Base-by-base conservation (phyloP, 257 asterid species). In the Fraxinus anomala region DNA sequence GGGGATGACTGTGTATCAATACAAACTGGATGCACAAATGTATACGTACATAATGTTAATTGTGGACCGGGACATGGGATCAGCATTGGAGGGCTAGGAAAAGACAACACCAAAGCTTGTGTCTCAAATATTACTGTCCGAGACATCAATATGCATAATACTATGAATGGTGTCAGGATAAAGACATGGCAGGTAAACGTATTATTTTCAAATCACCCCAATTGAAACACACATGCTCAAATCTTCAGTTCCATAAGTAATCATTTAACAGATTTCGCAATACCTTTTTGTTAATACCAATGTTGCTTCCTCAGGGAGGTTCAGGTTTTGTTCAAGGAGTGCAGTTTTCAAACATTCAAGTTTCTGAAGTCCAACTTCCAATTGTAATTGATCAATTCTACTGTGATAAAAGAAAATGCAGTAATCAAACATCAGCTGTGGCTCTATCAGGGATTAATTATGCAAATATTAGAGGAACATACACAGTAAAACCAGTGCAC, bases 401-500 rank as follows among this genome's bases (percentile, higher is more conserved):
- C 80, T 96, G 99, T 75, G 99, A 96, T 83, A 89, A 91, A 73
- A 56, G 80, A 0, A 74, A 26, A 2, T 96, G 99, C 92, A 83
- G 59, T 91, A 96, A 96, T 74, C 96, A 93, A 56, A 88, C 97
- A 13, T 65, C 91, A 0, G 98, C 97, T 0, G 98, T 96, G 76
- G 89, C 95, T 31, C 81, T 96, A 74, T 88, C 99, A 37, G 97
- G 97, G 44, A 92, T 96, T 80, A 86, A 87, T 87, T 93, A 85
- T 39, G 93, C 81, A 19, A 88, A 88, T 67, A 89, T 96, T 78
- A 82, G 91, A 26, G 99, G 99, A 51, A 93, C 98, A 5, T 96
- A 96, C 82, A 93, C 99, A 0, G 97, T 93, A 10, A 96, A 92
- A 73, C 98, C 98, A 1, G 91, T 93, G 73, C 99, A 96, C 81